Conservation (phyloP, 306 rosid species). For the Arachis stenosperma region DNA sequence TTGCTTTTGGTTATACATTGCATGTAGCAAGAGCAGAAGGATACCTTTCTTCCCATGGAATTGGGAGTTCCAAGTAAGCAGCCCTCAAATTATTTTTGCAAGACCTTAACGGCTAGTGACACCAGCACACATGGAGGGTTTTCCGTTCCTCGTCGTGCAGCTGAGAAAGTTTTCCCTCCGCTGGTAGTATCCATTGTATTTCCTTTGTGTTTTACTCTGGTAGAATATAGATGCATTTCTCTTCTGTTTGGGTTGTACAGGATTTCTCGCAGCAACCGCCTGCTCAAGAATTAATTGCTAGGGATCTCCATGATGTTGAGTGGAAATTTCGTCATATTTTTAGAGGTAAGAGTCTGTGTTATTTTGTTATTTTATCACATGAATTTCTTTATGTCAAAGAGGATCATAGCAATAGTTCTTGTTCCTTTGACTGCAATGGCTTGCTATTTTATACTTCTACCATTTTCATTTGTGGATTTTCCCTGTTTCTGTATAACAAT, state of each 20-base stretch:
- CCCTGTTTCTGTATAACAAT: neutral
- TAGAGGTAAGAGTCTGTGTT: conserved; percentile 54
- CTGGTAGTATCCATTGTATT: conserved; percentile 51
- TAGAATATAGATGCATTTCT: conserved; percentile 36
- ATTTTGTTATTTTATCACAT: neutral
- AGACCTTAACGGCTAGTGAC: conserved; percentile 88
- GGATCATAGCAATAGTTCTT: conserved; percentile 1
- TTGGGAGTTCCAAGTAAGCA: conserved; percentile 84
- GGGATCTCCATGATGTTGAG: conserved; percentile 90
- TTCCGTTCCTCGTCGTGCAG: conserved; percentile 95
- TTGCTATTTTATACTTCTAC: conserved; percentile 8
- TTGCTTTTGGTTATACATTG: conserved; percentile 2
- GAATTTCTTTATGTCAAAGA: neutral
- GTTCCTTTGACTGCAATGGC: neutral
- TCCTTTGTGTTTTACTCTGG: conserved; percentile 28
- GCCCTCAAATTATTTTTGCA: conserved; percentile 89
- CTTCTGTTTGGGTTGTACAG: conserved; percentile 49
- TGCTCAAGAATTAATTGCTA: conserved; percentile 83
- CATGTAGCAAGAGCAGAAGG: conserved; percentile 81
- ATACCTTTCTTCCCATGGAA: conserved; percentile 85
- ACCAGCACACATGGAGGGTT: conserved; percentile 94
- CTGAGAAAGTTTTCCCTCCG: conserved; percentile 91
- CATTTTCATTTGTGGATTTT: neutral
- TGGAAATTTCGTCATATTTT: conserved; percentile 89
- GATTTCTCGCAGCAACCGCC: conserved; percentile 87